phyloP scores from a whole-genome alignment of 176 grass and related monocot species.

The Hordeum marinum region DNA sequence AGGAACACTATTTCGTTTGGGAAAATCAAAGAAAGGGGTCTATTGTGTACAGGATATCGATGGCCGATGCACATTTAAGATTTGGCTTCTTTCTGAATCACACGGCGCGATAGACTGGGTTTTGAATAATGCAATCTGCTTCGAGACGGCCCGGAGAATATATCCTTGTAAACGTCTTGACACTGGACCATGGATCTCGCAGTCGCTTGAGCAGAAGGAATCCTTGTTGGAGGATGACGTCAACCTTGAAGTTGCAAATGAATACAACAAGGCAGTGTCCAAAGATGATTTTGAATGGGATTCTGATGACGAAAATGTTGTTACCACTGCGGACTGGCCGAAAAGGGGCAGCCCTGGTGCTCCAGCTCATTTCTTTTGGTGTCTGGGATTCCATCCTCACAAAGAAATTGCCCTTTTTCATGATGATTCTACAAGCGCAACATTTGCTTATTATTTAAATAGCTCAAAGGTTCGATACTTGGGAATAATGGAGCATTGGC shows the following conservation, averaged over 20 bases:
- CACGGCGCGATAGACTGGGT: background rate
- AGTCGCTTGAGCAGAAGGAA: background rate
- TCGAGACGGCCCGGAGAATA: background rate
- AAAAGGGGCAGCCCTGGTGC: background rate
- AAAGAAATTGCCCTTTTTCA: conserved; percentile 1
- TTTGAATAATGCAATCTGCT: background rate
- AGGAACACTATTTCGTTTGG: background rate
- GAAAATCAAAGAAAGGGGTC: background rate
- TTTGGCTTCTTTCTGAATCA: background rate
- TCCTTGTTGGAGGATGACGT: background rate
- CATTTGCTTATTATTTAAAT: background rate
- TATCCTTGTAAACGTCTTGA: background rate
- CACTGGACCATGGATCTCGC: background rate
- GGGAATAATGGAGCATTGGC: background rate
- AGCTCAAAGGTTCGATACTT: background rate
- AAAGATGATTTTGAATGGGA: background rate
- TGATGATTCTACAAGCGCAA: background rate
- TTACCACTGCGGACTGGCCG: background rate
- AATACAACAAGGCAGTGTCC: background rate
- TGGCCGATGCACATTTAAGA: background rate
- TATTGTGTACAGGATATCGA: background rate
- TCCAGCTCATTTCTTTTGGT: background rate
- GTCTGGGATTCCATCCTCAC: background rate
- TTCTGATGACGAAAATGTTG: background rate
- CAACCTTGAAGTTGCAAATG: background rate